These are phyloP conservation scores for Chaetomidium leptoderma DNA, from an alignment of 495 filamentous ascomycete genomes.

Conservation along the genomic window DNA sequence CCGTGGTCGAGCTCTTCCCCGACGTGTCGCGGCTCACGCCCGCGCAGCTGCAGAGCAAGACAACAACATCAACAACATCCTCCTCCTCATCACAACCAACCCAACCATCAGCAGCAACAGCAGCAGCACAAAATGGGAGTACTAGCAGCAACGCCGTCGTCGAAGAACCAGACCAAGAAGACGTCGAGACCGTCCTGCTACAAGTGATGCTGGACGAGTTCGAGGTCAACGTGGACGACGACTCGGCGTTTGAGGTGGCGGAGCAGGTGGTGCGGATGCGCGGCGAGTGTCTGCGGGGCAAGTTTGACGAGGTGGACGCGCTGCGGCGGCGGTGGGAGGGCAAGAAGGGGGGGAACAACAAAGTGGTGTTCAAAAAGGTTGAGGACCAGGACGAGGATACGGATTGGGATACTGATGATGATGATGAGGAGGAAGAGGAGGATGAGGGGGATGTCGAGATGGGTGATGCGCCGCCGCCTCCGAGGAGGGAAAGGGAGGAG, in stretches of 20 bases:
- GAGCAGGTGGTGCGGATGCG: slow-evolving; percentile 64
- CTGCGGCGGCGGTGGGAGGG: slow-evolving; percentile 64
- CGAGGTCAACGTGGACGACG: slow-evolving; percentile 85
- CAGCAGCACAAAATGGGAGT: background rate
- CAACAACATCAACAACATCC: background rate
- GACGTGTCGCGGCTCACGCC: slow-evolving; percentile 48
- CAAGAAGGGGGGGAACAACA: slow-evolving; percentile 50
- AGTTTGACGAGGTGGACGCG: slow-evolving; percentile 63
- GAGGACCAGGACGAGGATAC: slow-evolving; percentile 58
- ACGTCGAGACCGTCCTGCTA: slow-evolving; percentile 75
- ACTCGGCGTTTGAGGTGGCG: slow-evolving; percentile 70
- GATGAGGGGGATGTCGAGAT: slow-evolving; percentile 66
- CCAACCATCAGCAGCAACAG: background rate
- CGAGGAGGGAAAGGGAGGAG: slow-evolving; percentile 58
- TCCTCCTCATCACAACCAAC: too few relatives aligned
- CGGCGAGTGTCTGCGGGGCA: slow-evolving; percentile 55
- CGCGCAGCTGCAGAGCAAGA: slow-evolving; percentile 9
- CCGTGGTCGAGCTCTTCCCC: slow-evolving; percentile 74
- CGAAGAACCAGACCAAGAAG: slow-evolving; percentile 68
- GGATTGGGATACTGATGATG: slow-evolving; percentile 51
- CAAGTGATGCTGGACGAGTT: slow-evolving; percentile 96
- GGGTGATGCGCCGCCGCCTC: slow-evolving; percentile 61
- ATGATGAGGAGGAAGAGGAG: slow-evolving; percentile 50
- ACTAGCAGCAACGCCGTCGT: too few relatives aligned
- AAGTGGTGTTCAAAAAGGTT: slow-evolving; percentile 55